These are phyloP conservation scores for Aquilaria sinensis DNA, from an alignment of 345 rosid genomes.

Conservation along the genomic window DNA sequence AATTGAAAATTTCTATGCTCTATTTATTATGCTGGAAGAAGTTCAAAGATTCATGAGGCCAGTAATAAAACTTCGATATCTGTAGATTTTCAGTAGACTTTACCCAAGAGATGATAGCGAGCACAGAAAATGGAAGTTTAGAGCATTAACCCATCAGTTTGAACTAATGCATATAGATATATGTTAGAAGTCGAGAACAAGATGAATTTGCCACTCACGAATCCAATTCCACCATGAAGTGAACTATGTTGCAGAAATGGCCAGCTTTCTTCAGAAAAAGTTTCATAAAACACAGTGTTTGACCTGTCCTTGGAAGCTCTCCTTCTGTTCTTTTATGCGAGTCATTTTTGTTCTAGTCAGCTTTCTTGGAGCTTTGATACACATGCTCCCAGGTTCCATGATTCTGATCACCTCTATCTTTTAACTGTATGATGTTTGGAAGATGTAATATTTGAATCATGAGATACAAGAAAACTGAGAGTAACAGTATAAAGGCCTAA, in stretches of 20 bases:
- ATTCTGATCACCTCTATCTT: slow-evolving; percentile 65
- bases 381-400: slow-evolving; percentile 96
- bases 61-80: no score
- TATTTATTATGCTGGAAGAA: no score
- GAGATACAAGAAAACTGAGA: slow-evolving; percentile 8
- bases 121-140: background rate
- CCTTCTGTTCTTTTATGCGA: slow-evolving; percentile 90
- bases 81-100: no score
- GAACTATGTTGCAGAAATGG: slow-evolving; percentile 75
- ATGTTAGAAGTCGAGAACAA: slow-evolving; percentile 2
- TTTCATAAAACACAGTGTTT: slow-evolving; percentile 87
- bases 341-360: slow-evolving; percentile 71
- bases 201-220: slow-evolving; percentile 48
- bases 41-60: no score
- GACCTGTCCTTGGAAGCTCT: slow-evolving; percentile 92
- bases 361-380: slow-evolving; percentile 75
- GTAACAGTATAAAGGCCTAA: background rate
- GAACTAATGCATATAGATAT: background rate
- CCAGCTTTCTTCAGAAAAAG: slow-evolving; percentile 93
- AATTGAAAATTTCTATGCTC: no score
- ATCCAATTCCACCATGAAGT: slow-evolving; percentile 80
- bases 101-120: no score
- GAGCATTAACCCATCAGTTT: no score
- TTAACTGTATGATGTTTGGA: slow-evolving; percentile 50
- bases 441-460: slow-evolving; percentile 12